Evolutionary conservation across 495 filamentous ascomycete genomes (phyloP).

Genomic region (Daldinia decipiens): DNA sequence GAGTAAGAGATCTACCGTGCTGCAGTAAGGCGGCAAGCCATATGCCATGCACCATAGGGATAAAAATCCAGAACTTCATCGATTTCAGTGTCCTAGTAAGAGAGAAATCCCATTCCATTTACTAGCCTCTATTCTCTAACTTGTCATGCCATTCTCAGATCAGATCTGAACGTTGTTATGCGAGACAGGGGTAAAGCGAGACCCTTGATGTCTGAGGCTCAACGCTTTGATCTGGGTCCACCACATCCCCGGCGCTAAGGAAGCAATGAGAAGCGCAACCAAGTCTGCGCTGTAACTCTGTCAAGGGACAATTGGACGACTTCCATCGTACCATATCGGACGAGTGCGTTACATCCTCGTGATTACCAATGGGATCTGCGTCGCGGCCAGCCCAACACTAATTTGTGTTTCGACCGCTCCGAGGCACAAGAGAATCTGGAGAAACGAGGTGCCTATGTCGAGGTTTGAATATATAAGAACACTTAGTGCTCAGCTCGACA

Average conservation of each 20-base stretch:
- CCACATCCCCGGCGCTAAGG: conserved; percentile 17
- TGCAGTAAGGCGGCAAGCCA: neutral
- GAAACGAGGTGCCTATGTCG: conserved; percentile 26
- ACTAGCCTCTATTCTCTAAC: conserved; percentile 32
- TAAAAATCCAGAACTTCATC: conserved; percentile 18
- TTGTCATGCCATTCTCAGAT: conserved; percentile 48
- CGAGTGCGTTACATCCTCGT: conserved; percentile 41
- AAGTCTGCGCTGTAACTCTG: conserved; percentile 26
- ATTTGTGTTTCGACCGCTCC: conserved; percentile 28
- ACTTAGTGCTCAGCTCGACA: conserved; percentile 18
- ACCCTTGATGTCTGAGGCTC: conserved; percentile 47
- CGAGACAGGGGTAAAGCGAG: conserved; percentile 40
- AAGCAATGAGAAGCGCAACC: conserved; percentile 22
- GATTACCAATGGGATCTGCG: conserved; percentile 35
- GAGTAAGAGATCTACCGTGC: neutral
- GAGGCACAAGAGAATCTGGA: conserved; percentile 22
- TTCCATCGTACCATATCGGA: conserved; percentile 49
- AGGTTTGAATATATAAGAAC: conserved; percentile 29
- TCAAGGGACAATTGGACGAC: conserved; percentile 37
- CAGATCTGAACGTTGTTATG: conserved; percentile 40
- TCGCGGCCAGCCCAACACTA: conserved; percentile 34
- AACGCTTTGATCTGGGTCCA: conserved; percentile 47
- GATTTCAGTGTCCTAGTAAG: conserved; percentile 21
- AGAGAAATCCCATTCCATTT: conserved; percentile 12
- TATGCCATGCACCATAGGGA: neutral